These are phyloP conservation scores for Sisymbrium irio DNA, from an alignment of 345 rosid species.

Conservation along the genomic window DNA sequence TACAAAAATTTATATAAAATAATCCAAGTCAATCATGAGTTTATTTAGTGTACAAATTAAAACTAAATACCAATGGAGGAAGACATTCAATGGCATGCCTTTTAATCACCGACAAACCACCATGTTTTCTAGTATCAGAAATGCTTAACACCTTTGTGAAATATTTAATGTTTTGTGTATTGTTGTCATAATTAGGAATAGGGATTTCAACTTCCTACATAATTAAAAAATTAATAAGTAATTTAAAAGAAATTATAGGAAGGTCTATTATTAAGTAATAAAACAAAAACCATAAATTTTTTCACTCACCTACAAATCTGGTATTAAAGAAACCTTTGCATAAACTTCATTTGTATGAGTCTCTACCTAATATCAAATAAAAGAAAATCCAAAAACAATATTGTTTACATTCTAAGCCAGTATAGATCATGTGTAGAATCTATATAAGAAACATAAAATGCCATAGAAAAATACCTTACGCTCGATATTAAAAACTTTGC, in stretches of 20 bases:
- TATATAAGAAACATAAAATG: not conserved
- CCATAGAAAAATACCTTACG: conserved; percentile 39
- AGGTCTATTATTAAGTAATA: too few relatives aligned
- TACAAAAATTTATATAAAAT: too few relatives aligned
- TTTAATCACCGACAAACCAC: not conserved
- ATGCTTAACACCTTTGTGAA: not conserved
- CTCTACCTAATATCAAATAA: too few relatives aligned
- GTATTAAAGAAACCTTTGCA: conserved; percentile 39
- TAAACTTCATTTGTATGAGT: too few relatives aligned
- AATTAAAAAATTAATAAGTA: too few relatives aligned
- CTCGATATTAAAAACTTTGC: conserved; percentile 43
- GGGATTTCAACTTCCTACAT: not conserved
- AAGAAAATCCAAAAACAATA: too few relatives aligned
- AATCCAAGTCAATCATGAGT: too few relatives aligned
- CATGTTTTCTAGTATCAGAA: not conserved
- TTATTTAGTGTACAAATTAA: too few relatives aligned
- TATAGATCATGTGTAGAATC: too few relatives aligned
- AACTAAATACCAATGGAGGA: not conserved
- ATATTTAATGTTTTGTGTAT: not conserved
- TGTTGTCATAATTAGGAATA: not conserved
- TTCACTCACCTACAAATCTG: conserved; percentile 16
- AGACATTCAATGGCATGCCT: not conserved
- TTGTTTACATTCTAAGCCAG: too few relatives aligned
- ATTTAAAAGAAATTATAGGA: too few relatives aligned
- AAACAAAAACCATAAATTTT: too few relatives aligned